phyloP scores from a whole-genome alignment of 148 eudicot genomes.

The Rhododendron williamsianum region DNA sequence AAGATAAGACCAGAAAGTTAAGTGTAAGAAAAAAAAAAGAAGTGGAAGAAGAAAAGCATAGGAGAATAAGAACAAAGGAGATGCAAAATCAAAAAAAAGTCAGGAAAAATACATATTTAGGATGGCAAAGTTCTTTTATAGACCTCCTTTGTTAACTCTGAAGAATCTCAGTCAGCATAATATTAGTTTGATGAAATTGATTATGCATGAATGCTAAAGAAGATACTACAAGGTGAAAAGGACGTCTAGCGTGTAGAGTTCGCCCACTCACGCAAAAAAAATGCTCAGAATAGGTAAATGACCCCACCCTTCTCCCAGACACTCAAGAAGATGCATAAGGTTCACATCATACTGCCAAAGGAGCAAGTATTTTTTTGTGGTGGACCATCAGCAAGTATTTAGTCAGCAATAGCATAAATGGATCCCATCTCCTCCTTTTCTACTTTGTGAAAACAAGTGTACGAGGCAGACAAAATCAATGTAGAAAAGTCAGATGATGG shows the following conservation, averaged over 20 bases:
- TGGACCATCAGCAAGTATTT: not conserved
- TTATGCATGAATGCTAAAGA: constrained; percentile 1
- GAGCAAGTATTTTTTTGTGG: not conserved
- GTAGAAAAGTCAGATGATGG: not conserved
- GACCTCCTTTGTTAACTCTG: not conserved
- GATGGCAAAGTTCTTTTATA: too few relatives aligned
- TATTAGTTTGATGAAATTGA: not conserved
- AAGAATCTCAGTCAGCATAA: constrained; percentile 9
- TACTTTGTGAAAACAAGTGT: not conserved
- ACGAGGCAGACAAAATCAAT: not conserved
- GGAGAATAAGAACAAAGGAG: constrained; percentile 10
- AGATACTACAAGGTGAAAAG: constrained; percentile 2
- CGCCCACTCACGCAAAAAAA: not conserved
- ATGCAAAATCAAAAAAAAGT: not conserved
- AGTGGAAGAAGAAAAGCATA: not conserved
- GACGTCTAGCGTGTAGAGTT: not conserved
- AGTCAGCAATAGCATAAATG: not conserved
- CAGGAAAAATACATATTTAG: not conserved
- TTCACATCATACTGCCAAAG: not conserved
- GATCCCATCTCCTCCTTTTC: not conserved
- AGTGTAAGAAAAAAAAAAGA: not conserved
- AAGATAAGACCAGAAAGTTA: not conserved
- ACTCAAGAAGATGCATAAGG: not conserved
- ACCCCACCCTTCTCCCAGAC: not conserved
- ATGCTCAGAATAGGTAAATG: not conserved